These are phyloP conservation scores for Penicillium fuscoglaucum DNA, from an alignment of 2,329 filamentous ascomycete species.

Conservation along the genomic window DNA sequence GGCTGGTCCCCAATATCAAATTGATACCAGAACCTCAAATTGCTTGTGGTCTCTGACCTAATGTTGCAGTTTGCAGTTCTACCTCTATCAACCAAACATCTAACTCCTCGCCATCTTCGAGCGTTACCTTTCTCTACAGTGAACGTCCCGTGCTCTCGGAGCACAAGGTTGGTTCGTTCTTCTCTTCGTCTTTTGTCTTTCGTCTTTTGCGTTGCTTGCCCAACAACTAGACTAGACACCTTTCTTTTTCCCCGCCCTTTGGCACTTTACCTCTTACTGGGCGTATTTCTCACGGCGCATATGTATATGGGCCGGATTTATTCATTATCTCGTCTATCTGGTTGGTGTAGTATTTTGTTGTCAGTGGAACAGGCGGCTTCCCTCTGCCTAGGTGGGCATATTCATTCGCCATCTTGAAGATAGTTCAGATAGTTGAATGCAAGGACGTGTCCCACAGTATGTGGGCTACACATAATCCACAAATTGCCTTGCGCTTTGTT, in stretches of 20 bases:
- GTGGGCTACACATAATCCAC: conserved; percentile 9
- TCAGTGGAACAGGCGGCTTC: conserved; percentile 1
- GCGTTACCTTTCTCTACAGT: conserved; percentile 14
- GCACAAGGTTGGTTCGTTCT: conserved; percentile 40
- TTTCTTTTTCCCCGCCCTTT: conserved; percentile 5
- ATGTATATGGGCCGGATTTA: conserved; percentile 10
- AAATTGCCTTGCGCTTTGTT: neutral
- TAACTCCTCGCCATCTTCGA: conserved; percentile 14
- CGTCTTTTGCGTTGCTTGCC: conserved; percentile 20
- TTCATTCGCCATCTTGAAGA: conserved; percentile 13
- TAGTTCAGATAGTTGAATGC: conserved; percentile 20
- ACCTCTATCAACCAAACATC: conserved; percentile 8
- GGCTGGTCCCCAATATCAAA: conserved; percentile 32
- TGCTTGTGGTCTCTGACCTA: conserved; percentile 23
- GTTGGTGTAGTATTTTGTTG: conserved; percentile 15
- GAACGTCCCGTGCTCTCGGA: conserved; percentile 24
- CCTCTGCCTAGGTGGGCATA: conserved; percentile 10
- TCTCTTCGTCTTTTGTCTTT: conserved; percentile 13
- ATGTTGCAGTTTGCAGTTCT: conserved; percentile 23
- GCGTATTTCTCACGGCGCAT: conserved; percentile 7
- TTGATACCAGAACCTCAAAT: conserved; percentile 4
- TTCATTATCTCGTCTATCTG: conserved; percentile 9
- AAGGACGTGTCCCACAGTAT: conserved; percentile 9
- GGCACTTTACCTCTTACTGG: conserved; percentile 8
- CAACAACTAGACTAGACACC: conserved; percentile 14